These are phyloP conservation scores for Pilatotrama ljubarskyi DNA, from an alignment of 768 basidiomycete species.

Conservation along the genomic window DNA sequence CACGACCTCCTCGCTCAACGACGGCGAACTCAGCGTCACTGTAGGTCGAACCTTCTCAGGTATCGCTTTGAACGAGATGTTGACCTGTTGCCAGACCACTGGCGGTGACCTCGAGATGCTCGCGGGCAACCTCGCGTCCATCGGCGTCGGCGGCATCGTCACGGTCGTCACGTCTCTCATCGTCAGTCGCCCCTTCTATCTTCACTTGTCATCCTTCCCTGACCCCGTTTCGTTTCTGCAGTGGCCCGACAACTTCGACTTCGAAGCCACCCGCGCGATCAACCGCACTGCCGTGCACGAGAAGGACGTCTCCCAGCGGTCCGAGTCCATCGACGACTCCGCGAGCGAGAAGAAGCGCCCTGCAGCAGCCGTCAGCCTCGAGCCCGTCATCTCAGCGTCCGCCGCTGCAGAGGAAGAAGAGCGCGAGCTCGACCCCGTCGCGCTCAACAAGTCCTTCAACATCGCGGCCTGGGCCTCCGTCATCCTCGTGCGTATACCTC, in stretches of 20 bases:
- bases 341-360: constrained; percentile 41
- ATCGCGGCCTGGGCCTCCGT: constrained; percentile 81
- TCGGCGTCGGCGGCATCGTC: constrained; percentile 79
- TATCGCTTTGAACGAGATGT: background rate
- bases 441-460: constrained; percentile 70
- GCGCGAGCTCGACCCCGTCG: constrained; percentile 62
- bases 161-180: constrained; percentile 64
- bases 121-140: constrained; percentile 85
- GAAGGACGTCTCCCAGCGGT: constrained; percentile 17
- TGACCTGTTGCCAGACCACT: constrained; percentile 21
- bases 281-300: constrained; percentile 44
- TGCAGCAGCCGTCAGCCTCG: constrained; percentile 21
- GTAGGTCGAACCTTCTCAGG: constrained; percentile 37
- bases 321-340: constrained; percentile 30
- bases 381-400: constrained; percentile 38
- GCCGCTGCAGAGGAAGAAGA: constrained; percentile 38
- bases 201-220: background rate
- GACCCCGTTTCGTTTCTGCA: constrained; percentile 30
- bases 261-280: constrained; percentile 75
- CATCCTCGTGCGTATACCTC: constrained; percentile 48
- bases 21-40: constrained; percentile 66
- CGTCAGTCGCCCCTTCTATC: constrained; percentile 39
- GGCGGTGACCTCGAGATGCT: constrained; percentile 69
- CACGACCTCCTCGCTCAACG: constrained; percentile 70
- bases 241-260: constrained; percentile 86